Base-by-base conservation (phyloP, 2,329 filamentous ascomycete species). In the Fusarium veterinarium region DNA sequence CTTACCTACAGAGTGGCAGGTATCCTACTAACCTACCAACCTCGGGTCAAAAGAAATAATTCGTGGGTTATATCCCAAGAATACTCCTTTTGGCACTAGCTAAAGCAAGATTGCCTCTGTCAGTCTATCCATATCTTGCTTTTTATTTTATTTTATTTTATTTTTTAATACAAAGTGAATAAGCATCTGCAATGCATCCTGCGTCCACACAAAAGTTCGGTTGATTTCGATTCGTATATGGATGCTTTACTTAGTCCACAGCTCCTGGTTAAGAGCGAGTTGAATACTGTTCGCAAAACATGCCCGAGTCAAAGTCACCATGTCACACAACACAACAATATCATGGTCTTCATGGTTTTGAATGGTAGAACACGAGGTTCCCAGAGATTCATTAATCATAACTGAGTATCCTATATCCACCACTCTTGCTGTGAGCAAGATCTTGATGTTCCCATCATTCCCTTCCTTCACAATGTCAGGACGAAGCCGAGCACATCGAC, bases 391-490 rank as follows among this genome's bases (percentile, higher is more conserved):
- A 72, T 74, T 72, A 52, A 72, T 74, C 68, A 56, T 72, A 49
- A 52, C 72, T 63, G 64, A 69, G 68, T 70, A 74, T 74, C 57
- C 58, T 69, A 64, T 38, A 70, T 72, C 71, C 56, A 48, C 72
- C 71, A 64, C 61, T 72, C 64, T 67, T 72, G 49, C 42, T 45
- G 46, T 45, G 67, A 59, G 64, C 45, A 67, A 69, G 72, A 59
- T 42, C 55, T 49, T 63, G 58, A 67, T 60, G 57, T 74, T 68
- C 41, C 72, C 64, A 61, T 70, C 72, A 64, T 74, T 74, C 64
- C 62, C 71, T 74, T 70, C 72, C 71, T 58, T 69, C 71, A 74
- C 72, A 74, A 72, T 70, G 72, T 59, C 68, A 70, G 65, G 49
- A 60, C 30, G 28, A 44, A 56, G 42, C 60, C 46, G 57, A 60